Base-by-base conservation (phyloP, 345 rosid genomes). In the Camelina neglecta region DNA sequence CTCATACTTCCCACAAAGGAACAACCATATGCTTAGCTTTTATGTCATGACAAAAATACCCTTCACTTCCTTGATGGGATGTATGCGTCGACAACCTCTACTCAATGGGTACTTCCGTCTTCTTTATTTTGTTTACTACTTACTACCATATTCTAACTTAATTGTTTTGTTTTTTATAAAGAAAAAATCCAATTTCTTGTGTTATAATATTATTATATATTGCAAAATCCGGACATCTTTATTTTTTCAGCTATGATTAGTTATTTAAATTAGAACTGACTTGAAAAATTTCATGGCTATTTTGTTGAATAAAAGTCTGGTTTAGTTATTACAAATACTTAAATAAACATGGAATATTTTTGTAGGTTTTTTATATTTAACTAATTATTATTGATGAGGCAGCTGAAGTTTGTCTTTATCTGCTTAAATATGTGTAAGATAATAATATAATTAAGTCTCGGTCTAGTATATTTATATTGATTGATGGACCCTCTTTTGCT, bases 1-100 rank as follows among this genome's bases (percentile, higher is more conserved):
- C 53, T 66, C 59, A 67, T 66, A 67, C 73, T 72, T 72, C 64
- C 77, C 78, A 61, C 81, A 67, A 73, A 73, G 70, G 50, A 67
- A 73, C 81, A 78, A 78, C 60, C 66, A 67, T 44, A 78, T 67
- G 16, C 65, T 67, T 73, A 60, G 54, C 36, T 45, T 67, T 44
- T 48, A 61, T 4, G 60, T 45, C 74, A 78, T 73, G 70, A 54
- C 74, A 73, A 73, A 60, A 4, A n/a, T 67, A 67, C 65, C 77
- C 77, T 4, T 78, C 78, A 67, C 21, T 78, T 73, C 70, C 2
- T 67, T 54, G 74, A 73, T 78, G 74, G 60, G 78, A 60, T 66
- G 51, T 20, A 16, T 60, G 71, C 47, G 21, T 60, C 69, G 69
- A 73, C 81, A 65, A 12, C 57, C 3, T 72, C 10, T 66, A 9